phyloP scores from a whole-genome alignment of 352 stramenopile genomes.

The Pythium dissotocum region DNA sequence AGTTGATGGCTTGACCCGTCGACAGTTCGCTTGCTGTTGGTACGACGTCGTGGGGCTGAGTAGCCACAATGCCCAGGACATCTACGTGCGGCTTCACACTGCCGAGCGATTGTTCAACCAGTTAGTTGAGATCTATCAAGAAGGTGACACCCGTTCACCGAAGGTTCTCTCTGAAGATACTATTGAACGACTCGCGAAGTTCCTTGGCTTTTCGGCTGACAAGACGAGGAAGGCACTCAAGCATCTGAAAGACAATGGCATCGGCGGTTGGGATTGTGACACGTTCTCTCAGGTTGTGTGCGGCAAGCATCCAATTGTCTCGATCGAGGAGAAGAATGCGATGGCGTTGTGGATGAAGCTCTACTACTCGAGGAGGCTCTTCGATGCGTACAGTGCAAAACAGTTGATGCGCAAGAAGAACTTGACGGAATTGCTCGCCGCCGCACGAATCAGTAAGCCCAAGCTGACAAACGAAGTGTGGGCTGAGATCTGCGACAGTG shows the following conservation, averaged over 20 bases:
- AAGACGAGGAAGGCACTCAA: slow-evolving; percentile 31
- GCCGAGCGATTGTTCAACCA: slow-evolving; percentile 47
- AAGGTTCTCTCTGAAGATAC: slow-evolving; percentile 40
- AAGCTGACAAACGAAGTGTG: slow-evolving; percentile 50
- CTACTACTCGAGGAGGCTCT: slow-evolving; percentile 54
- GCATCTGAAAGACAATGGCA: slow-evolving; percentile 24
- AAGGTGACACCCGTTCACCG: slow-evolving; percentile 22
- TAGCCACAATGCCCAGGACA: slow-evolving; percentile 41
- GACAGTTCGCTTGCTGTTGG: slow-evolving; percentile 61
- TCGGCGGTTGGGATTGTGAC: slow-evolving; percentile 37
- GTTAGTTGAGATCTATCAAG: slow-evolving; percentile 48
- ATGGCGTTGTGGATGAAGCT: slow-evolving; percentile 50
- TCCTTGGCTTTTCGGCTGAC: slow-evolving; percentile 32
- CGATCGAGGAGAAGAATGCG: slow-evolving; percentile 41
- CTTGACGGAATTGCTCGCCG: slow-evolving; percentile 39
- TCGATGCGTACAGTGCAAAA: slow-evolving; percentile 40
- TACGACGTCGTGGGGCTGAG: slow-evolving; percentile 45
- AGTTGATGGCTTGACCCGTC: slow-evolving; percentile 36
- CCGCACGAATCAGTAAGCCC: slow-evolving; percentile 37
- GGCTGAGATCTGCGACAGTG: slow-evolving; percentile 40
- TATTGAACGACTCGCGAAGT: slow-evolving; percentile 35
- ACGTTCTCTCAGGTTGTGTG: slow-evolving; percentile 46
- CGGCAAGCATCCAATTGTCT: slow-evolving; percentile 30
- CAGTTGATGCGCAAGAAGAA: slow-evolving; percentile 46
- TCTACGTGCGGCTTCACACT: slow-evolving; percentile 49